Evolutionary conservation across 345 rosid species (phyloP).

Genomic region (Syzygium jambos): DNA sequence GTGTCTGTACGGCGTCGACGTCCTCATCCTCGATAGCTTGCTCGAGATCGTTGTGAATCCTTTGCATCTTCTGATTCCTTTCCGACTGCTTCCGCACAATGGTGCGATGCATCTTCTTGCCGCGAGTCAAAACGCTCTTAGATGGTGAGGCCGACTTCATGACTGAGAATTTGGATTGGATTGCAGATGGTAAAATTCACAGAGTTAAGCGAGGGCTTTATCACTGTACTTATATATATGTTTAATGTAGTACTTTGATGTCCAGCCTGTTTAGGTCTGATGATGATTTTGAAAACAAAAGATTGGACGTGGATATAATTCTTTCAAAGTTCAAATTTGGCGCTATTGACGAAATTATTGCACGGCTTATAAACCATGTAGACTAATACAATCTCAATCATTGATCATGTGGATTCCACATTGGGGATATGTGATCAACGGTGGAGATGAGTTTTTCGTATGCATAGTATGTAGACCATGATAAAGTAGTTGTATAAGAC

Average conservation of each 20-base stretch:
- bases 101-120: neutral
- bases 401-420: neutral
- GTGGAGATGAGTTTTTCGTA: neutral
- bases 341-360: fast-evolving
- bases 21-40: neutral
- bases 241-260: no score
- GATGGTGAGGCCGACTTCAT: neutral
- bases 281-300: no score
- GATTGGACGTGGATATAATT: neutral
- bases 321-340: neutral
- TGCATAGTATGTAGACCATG: neutral
- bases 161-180: neutral
- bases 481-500: neutral
- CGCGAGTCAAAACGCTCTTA: neutral
- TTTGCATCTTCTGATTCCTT: neutral
- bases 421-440: neutral
- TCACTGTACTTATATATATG: neutral
- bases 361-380: neutral
- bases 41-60: neutral
- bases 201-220: neutral
- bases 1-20: neutral
- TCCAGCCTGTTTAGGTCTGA: no score
- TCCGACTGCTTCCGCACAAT: neutral
- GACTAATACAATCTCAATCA: neutral
- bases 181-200: neutral